Percentiles rank a stretch among this genome's conserved stretches.
phyloP scores from a whole-genome alignment of 768 basidiomycete species.

The Rickenella mellea region DNA sequence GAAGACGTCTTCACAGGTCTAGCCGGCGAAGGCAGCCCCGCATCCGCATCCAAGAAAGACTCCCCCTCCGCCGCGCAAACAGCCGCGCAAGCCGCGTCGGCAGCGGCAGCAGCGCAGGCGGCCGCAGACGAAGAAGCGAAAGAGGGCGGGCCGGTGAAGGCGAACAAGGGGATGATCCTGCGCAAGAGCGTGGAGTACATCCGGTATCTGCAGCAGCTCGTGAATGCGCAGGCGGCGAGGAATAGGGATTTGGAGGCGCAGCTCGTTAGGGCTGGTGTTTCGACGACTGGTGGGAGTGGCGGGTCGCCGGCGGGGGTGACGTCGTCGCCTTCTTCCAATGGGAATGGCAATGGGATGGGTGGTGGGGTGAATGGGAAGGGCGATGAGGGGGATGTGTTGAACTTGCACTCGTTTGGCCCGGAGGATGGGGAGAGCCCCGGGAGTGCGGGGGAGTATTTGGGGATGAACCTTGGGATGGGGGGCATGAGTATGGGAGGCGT shows the following conservation, averaged over 20 bases:
- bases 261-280: constrained; percentile 32
- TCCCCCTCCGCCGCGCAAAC: constrained; percentile 2
- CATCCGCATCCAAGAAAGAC: too few species aligned
- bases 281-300: background rate
- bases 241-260: constrained; percentile 74
- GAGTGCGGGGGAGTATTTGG: background rate
- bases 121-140: constrained; percentile 13
- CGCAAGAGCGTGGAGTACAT: constrained; percentile 76
- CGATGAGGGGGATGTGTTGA: constrained; percentile 15
- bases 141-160: constrained; percentile 55
- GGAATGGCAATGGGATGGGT: background rate
- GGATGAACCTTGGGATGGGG: constrained; percentile 1
- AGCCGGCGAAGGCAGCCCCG: too few species aligned
- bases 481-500: too few species aligned
- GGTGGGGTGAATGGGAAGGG: background rate
- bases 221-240: constrained; percentile 66
- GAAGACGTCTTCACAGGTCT: too few species aligned
- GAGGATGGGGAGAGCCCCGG: constrained; percentile 12
- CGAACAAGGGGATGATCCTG: constrained; percentile 92
- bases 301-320: constrained; percentile 13
- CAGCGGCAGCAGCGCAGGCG: background rate
- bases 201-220: constrained; percentile 78
- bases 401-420: constrained; percentile 11
- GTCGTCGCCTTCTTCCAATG: background rate
- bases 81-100: background rate